A percentile compares a stretch with the other conserved stretches of the same genome.
phyloP scores from a whole-genome alignment of 208 protist genomes.

The Angomonas desouzai region DNA sequence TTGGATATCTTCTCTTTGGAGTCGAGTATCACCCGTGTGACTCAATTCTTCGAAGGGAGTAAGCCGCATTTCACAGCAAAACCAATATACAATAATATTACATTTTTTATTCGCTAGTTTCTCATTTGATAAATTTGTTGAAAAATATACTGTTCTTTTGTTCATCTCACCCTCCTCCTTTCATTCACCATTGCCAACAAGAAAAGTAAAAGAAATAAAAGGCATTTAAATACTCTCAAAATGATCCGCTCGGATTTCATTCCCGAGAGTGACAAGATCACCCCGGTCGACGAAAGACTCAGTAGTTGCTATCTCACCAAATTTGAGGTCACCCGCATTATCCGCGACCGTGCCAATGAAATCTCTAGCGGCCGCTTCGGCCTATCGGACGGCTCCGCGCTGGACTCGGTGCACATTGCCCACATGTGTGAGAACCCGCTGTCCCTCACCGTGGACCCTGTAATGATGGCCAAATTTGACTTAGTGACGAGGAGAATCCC shows the following conservation, averaged over 20 bases:
- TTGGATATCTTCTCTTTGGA: not conserved
- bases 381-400: slow-evolving; percentile 15
- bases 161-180: not conserved
- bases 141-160: not conserved
- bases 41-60: not conserved
- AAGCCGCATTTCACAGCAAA: slow-evolving; percentile 4
- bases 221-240: not conserved
- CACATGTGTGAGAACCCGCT: slow-evolving; percentile 38
- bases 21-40: not conserved
- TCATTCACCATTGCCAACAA: not conserved
- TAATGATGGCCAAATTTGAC: slow-evolving; percentile 86
- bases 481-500: slow-evolving; percentile 64
- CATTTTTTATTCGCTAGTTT: too few relatives aligned
- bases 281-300: slow-evolving; percentile 56
- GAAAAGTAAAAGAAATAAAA: slow-evolving; percentile 2
- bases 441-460: slow-evolving; percentile 67
- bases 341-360: slow-evolving; percentile 79
- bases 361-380: slow-evolving; percentile 62
- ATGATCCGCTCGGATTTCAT: not conserved
- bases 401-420: not conserved
- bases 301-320: slow-evolving; percentile 79
- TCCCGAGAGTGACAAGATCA: slow-evolving; percentile 21
- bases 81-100: too few relatives aligned
- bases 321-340: slow-evolving; percentile 77
- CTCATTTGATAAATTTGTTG: too few relatives aligned